Evolutionary conservation across 352 stramenopile genomes (phyloP), one percentile per base, ranked within the genome.

Genomic region (Elongisporangium prolatum): DNA sequence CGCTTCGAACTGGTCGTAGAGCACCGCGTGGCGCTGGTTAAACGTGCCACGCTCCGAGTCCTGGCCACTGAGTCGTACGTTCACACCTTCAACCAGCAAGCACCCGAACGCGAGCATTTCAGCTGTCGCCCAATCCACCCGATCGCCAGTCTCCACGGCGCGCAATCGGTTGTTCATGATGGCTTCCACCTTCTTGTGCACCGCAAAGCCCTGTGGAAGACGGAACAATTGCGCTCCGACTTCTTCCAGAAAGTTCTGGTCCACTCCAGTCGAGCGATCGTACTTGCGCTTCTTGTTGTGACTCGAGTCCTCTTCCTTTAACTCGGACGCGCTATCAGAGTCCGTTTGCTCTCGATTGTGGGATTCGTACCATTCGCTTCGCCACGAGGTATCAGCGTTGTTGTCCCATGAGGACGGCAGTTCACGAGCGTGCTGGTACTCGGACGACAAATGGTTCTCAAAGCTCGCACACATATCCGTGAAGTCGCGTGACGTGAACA

Each of bases 1-100:
- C 24, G 83, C 80, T 65, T 91, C 80, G 40, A 85, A 86, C 67
- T 97, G 90, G 61, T 95, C 84, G 53, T 94, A 92, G 3, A 97
- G 56, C 49, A 97, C 88, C 0, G 87, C 89, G 56, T 97, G 89
- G 47, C 89, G 83, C 61, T 95, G 86, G 56, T 91, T 93, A 56
- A 97, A 97, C 2, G 89, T 97, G 3, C 89, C 89, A 28, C 89
- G 83, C 63, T 97, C 86, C 48, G 75, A 91, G 55, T 97, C 89
- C 72, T 97, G 89, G 7, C 89, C 89, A 21, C 83, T 95, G 37
- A 97, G 50, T 2, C 89, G 82, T 10, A 97, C 84, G 54, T 91
- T 71, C 20, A 88, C 65, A 28, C 89, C 88, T 67, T 97, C 84
- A n/a, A 90, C 72, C 3, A 96, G 68, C 38, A 97, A 54, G 7